Percentiles rank a stretch among this genome's conserved stretches.
Conservation (phyloP, 768 basidiomycete genomes). For the Hericium alpestre region DNA sequence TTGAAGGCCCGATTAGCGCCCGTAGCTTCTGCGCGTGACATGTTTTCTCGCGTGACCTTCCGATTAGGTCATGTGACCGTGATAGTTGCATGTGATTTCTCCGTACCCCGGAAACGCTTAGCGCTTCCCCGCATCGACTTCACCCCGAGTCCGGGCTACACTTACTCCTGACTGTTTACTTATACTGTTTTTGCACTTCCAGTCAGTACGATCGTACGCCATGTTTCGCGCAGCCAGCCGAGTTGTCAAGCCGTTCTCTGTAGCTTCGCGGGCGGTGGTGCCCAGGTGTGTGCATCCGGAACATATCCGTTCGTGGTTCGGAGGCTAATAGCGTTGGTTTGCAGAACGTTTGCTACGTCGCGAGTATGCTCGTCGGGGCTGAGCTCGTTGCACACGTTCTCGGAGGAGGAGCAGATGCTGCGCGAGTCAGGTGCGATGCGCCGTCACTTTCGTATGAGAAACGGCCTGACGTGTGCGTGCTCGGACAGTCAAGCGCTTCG, state of each 20-base stretch:
- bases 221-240: constrained; percentile 19
- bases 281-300: neutral
- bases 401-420: constrained; percentile 91
- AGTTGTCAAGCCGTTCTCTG: constrained; percentile 7
- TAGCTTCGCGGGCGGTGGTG: neutral
- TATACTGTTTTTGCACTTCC: too few species aligned
- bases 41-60: too few species aligned
- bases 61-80: too few species aligned
- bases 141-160: too few species aligned
- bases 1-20: too few species aligned
- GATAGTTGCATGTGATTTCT: too few species aligned
- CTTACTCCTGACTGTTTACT: too few species aligned
- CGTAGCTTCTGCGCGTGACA: too few species aligned
- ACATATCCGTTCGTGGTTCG: neutral
- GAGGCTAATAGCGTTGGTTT: neutral
- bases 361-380: constrained; percentile 14
- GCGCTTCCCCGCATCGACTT: too few species aligned
- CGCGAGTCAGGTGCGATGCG: constrained; percentile 67
- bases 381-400: constrained; percentile 70
- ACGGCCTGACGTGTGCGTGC: neutral
- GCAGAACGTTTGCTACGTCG: constrained; percentile 15
- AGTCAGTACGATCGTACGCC: neutral
- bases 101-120: too few species aligned
- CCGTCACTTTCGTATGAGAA: too few species aligned
- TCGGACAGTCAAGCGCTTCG: constrained; percentile 69